phyloP scores from a whole-genome alignment of 805 yeast species.

The Wickerhamomyces alni region DNA sequence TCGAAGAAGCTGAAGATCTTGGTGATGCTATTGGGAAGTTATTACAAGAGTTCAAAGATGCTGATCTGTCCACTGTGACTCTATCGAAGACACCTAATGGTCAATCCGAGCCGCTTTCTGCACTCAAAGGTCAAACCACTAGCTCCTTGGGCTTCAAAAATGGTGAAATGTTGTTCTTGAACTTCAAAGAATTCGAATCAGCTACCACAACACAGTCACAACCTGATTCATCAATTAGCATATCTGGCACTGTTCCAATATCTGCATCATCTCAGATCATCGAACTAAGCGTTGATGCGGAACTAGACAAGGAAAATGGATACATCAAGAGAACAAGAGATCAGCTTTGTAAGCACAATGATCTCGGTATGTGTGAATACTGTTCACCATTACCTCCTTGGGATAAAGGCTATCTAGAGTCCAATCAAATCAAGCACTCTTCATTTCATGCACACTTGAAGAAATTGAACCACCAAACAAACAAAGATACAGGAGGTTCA shows the following conservation, averaged over 20 bases:
- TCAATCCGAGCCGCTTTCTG: slow-evolving; percentile 21
- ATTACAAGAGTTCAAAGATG: slow-evolving; percentile 20
- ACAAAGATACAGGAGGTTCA: slow-evolving; percentile 50
- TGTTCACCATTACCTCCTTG: slow-evolving; percentile 95
- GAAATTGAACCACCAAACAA: slow-evolving; percentile 60
- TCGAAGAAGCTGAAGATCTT: slow-evolving; percentile 41
- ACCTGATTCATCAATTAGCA: slow-evolving; percentile 1
- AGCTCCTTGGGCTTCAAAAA: slow-evolving; percentile 36
- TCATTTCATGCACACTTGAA: slow-evolving; percentile 82
- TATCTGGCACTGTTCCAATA: slow-evolving; percentile 9
- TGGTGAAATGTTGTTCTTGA: slow-evolving; percentile 41
- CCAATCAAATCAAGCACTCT: slow-evolving; percentile 75
- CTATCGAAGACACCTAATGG: slow-evolving; percentile 21
- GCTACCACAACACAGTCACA: slow-evolving; percentile 3
- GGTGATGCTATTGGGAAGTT: slow-evolving; percentile 37
- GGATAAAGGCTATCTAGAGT: slow-evolving; percentile 72
- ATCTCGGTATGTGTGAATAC: slow-evolving; percentile 96
- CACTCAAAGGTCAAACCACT: slow-evolving; percentile 25
- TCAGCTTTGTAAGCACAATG: slow-evolving; percentile 76
- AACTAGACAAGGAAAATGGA: slow-evolving; percentile 63
- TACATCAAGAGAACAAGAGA: slow-evolving; percentile 60
- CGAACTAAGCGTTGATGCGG: slow-evolving; percentile 64
- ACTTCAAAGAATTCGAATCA: slow-evolving; percentile 14
- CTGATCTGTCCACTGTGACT: slow-evolving; percentile 13
- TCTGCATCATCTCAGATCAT: slow-evolving; percentile 24